Percentiles rank a stretch among this genome's conserved stretches.
Evolutionary conservation across 1,139 yeast species (phyloP).

Genomic region (Yamadazyma sp.): DNA sequence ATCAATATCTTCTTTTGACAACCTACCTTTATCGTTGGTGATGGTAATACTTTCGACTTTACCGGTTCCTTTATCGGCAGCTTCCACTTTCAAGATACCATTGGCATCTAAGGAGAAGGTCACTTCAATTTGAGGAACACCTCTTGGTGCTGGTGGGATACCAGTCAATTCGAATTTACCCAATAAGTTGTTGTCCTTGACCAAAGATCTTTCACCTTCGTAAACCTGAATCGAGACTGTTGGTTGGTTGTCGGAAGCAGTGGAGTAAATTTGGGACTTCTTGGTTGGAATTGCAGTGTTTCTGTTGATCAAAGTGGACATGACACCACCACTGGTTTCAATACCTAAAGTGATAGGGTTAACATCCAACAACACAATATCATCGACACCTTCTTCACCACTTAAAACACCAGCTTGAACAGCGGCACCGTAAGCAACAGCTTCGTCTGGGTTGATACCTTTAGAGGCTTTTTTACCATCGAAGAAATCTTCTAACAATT

Average conservation of each 20-base stretch:
- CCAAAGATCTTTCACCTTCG: slow-evolving; percentile 51
- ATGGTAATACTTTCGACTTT: slow-evolving; percentile 92
- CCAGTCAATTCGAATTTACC: slow-evolving; percentile 51
- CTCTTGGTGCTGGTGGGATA: slow-evolving; percentile 52
- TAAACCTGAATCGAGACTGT: slow-evolving; percentile 48
- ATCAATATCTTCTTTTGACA: slow-evolving; percentile 88
- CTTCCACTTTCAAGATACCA: slow-evolving; percentile 50
- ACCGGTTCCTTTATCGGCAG: slow-evolving; percentile 50
- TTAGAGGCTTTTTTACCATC: slow-evolving; percentile 92
- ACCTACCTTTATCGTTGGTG: slow-evolving; percentile 96
- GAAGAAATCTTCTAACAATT: slow-evolving; percentile 81
- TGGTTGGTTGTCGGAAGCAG: slow-evolving; percentile 51
- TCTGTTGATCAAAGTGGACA: slow-evolving; percentile 50
- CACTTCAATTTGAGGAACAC: slow-evolving; percentile 50
- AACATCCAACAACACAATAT: slow-evolving; percentile 49
- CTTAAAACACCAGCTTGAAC: slow-evolving; percentile 92
- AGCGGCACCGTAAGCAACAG: slow-evolving; percentile 58
- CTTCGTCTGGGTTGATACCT: slow-evolving; percentile 92
- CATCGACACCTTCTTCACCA: slow-evolving; percentile 61
- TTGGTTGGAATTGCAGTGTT: slow-evolving; percentile 51
- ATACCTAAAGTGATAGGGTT: slow-evolving; percentile 51
- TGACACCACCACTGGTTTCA: slow-evolving; percentile 51
- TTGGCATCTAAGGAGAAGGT: slow-evolving; percentile 49
- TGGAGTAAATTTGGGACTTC: slow-evolving; percentile 48
- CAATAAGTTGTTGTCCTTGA: slow-evolving; percentile 45